Base-by-base conservation (phyloP, 2,329 filamentous ascomycete genomes). In the Elsinoe arachidis region DNA sequence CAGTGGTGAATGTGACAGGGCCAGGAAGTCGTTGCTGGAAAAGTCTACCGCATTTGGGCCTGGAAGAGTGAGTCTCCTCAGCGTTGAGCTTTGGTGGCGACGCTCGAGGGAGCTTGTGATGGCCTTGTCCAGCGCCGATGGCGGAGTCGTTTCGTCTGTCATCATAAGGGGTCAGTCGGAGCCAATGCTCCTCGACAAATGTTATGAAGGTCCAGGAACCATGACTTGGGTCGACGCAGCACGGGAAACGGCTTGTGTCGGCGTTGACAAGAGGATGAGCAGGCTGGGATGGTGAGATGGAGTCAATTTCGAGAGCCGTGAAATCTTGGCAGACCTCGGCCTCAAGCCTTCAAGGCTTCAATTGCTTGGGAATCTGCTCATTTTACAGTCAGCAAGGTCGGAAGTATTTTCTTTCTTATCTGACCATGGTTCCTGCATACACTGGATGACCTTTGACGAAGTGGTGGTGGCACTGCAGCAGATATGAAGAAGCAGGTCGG, bases 1-100 rank as follows among this genome's bases (percentile, higher is more conserved):
- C 3, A 66, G 65, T 0, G 71, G 65, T 6, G 75, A 79, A 1
- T 70, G 75, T 1, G 73, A 77, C 3, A 86, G 71, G 0, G 82
- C 84, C 10, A 86, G 76, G 60, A 85, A 84, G 67, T 86, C 83
- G 66, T 84, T 85, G 47, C 82, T 84, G 1, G 80, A 83, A 64
- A 86, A 85, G 68, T 87, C 84, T 21, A 69, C 66, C 2, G 65
- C 60, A 35, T 65, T 66, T 11, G 70, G 61, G 1, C 75, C 70
- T 21, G 73, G 68, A 10, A 75, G 68, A n/a, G 77, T 79, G 17
- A 81, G 66, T 39, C 67, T 69, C 47, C 78, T 73, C 10, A 77
- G 72, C 21, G 73, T 74, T 5, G 74, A 74, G 55, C 73, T 73
- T 33, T 69, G 62, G 57, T 73, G 69, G 58, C 78, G 70, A 47